phyloP scores from a whole-genome alignment of 345 rosid genomes.

The Gossypium rotundifolium region DNA sequence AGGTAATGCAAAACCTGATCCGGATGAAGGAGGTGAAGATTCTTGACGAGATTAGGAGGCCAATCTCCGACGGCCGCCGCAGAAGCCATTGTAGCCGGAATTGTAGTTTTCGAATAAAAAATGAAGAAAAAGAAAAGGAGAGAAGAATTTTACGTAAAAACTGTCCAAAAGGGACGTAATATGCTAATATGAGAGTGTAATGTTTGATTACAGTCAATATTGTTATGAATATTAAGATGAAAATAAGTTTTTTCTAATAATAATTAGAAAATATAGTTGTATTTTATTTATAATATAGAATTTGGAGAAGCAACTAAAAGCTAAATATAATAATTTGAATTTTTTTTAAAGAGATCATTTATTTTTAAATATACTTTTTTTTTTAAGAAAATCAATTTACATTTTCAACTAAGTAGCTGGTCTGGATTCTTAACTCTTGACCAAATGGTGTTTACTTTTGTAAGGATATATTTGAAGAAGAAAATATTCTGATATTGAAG shows the following conservation, averaged over 20 bases:
- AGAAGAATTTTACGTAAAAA: background rate
- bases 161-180: background rate
- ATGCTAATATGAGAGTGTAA: too few relatives aligned
- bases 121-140: background rate
- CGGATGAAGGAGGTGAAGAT: background rate
- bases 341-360: too few relatives aligned
- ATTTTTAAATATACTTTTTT: too few relatives aligned
- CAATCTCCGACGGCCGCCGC: slow-evolving; percentile 29
- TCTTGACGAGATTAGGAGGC: slow-evolving; percentile 34
- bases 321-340: too few relatives aligned
- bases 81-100: slow-evolving; percentile 25
- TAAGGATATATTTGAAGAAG: background rate
- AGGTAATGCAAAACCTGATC: background rate
- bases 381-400: too few relatives aligned
- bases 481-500: background rate
- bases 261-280: too few relatives aligned
- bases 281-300: too few relatives aligned
- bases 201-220: too few relatives aligned
- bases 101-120: background rate
- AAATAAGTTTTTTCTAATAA: too few relatives aligned
- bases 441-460: background rate
- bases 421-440: slow-evolving; percentile 12
- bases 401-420: background rate
- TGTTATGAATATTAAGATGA: too few relatives aligned
- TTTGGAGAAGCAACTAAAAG: too few relatives aligned